Evolutionary conservation across 1,284 basidiomycete species (phyloP).

Genomic region (Cutaneotrichosporon sp.): DNA sequence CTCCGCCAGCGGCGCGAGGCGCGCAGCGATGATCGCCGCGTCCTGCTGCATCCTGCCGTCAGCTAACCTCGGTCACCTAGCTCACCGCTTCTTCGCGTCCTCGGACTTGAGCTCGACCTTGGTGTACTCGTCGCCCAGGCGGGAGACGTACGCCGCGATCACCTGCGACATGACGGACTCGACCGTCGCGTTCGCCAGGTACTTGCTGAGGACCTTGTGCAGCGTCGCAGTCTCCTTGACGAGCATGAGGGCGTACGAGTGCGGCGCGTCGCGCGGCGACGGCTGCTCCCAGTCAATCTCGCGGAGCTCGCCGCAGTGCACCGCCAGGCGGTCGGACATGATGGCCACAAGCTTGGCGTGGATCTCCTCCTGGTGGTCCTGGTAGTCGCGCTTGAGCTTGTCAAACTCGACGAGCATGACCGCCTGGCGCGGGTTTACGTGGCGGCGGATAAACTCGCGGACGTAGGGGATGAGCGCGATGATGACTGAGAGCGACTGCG

Average conservation of each 20-base stretch:
- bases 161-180: slow-evolving; percentile 93
- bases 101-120: slow-evolving; percentile 76
- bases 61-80: slow-evolving; percentile 55
- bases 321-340: slow-evolving; percentile 91
- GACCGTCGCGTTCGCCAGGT: slow-evolving; percentile 73
- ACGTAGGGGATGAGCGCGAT: slow-evolving; percentile 95
- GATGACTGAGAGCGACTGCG: slow-evolving; percentile 91
- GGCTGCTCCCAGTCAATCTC: slow-evolving; percentile 72
- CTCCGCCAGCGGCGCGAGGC: slow-evolving; percentile 65
- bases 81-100: slow-evolving; percentile 73
- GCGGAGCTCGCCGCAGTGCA: slow-evolving; percentile 67
- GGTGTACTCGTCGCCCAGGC: slow-evolving; percentile 78
- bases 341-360: slow-evolving; percentile 97
- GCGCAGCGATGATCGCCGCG: slow-evolving; percentile 71
- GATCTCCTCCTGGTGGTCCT: slow-evolving; percentile 99
- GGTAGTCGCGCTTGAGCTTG: slow-evolving; percentile 95
- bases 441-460: slow-evolving; percentile 88
- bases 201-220: slow-evolving; percentile 93
- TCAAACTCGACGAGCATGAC: slow-evolving; percentile 98
- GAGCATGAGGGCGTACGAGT: slow-evolving; percentile 81
- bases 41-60: slow-evolving; percentile 65
- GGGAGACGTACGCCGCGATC: slow-evolving; percentile 84
- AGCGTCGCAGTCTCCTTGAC: slow-evolving; percentile 95
- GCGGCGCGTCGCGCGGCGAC: slow-evolving; percentile 58
- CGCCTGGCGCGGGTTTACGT: slow-evolving; percentile 87